phyloP scores from a whole-genome alignment of 495 filamentous ascomycete species.

The Astrothelium macrocarpum region DNA sequence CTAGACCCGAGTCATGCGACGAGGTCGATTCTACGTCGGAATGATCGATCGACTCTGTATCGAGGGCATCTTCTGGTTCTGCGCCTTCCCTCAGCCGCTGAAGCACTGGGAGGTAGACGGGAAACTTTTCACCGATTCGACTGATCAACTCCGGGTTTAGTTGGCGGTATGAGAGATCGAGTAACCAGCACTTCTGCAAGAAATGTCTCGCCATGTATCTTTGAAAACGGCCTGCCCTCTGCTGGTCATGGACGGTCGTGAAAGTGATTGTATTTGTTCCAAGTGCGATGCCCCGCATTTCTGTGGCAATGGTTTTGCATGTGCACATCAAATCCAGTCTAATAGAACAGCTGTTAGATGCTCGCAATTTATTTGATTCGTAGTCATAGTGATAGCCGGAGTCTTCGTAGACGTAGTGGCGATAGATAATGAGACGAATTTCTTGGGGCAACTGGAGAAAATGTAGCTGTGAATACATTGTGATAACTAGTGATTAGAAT shows the following conservation, averaged over 20 bases:
- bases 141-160: background rate
- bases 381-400: background rate
- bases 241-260: background rate
- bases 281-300: background rate
- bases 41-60: no score
- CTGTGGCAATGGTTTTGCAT: background rate
- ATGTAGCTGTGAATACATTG: background rate
- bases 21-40: no score
- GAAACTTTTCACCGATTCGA: background rate
- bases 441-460: background rate
- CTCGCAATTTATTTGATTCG: background rate
- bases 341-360: background rate
- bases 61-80: no score
- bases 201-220: background rate
- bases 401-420: background rate
- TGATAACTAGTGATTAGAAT: background rate
- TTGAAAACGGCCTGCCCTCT: background rate
- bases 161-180: background rate
- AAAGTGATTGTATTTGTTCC: background rate
- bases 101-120: background rate
- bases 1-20: no score
- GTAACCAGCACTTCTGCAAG: background rate
- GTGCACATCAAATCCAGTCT: background rate
- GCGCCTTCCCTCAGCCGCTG: no score
- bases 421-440: background rate